Evolutionary conservation across 148 eudicot species (phyloP).

Genomic region (Camellia lanceoleosa): DNA sequence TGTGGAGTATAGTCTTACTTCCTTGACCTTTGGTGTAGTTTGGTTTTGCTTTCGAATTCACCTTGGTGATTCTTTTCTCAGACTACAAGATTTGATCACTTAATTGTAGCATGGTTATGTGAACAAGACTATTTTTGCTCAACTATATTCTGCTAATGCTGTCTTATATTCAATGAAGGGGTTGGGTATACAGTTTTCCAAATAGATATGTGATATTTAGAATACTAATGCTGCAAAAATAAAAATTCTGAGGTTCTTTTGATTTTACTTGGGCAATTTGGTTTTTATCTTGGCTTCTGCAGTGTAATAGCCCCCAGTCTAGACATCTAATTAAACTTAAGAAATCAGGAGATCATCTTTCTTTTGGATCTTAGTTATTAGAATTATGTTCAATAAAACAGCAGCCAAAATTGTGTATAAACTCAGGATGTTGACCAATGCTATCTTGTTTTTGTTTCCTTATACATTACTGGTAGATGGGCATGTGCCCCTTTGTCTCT

Average conservation of each 20-base stretch:
- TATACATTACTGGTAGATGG: background rate
- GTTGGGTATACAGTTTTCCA: background rate
- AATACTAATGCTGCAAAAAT: background rate
- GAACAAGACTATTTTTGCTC: background rate
- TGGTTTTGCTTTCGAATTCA: background rate
- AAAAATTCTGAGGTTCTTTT: background rate
- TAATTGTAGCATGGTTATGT: background rate
- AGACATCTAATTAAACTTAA: background rate
- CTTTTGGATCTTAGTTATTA: background rate
- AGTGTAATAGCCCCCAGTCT: background rate
- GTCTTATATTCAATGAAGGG: background rate
- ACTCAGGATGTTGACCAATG: background rate
- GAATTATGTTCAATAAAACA: background rate
- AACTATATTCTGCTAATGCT: background rate
- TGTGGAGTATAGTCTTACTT: background rate
- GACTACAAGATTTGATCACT: background rate
- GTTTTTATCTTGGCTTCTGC: background rate
- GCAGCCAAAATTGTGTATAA: background rate
- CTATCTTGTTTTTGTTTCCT: background rate
- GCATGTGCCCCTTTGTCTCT: no score
- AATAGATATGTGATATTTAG: conserved; percentile 1
- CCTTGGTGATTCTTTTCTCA: background rate
- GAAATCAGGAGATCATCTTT: background rate
- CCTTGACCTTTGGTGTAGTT: background rate
- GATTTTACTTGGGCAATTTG: background rate